Percentiles rank a stretch among this genome's conserved stretches.
These are phyloP conservation scores for Populus tremula DNA, from an alignment of 345 rosid genomes.

Conservation along the genomic window DNA sequence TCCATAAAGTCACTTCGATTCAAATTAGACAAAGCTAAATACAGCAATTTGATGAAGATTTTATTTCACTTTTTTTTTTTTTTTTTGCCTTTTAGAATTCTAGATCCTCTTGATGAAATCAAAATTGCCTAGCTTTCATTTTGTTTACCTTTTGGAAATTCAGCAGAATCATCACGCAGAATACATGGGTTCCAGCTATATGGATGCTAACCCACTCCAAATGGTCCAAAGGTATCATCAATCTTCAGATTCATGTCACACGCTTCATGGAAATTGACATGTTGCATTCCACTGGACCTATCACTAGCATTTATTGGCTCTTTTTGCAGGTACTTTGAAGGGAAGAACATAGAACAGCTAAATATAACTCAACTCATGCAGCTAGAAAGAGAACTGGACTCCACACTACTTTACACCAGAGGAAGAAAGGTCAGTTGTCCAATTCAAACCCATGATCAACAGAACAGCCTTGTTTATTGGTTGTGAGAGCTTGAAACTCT, in stretches of 20 bases:
- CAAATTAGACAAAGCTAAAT: no score
- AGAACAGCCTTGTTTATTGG: no score
- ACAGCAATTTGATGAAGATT: no score
- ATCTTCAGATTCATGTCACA: no score
- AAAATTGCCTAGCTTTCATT: no score
- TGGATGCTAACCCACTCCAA: slow-evolving; percentile 5
- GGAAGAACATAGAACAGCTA: not conserved
- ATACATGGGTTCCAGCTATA: not conserved
- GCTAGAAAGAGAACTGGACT: not conserved
- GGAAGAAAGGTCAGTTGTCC: not conserved
- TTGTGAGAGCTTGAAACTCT: no score
- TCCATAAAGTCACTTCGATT: no score
- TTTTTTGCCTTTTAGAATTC: no score
- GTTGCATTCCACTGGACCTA: not conserved
- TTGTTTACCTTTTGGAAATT: not conserved
- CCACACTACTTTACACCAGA: not conserved
- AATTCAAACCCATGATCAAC: no score
- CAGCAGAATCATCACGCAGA: not conserved
- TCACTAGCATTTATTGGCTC: not conserved
- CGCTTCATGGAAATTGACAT: no score
- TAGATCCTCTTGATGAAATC: no score
- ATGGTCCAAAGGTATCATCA: slow-evolving; percentile 21
- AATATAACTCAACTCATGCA: not conserved
- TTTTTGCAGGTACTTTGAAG: slow-evolving; percentile 2
- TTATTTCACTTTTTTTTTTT: no score